Base-by-base conservation (phyloP, 768 basidiomycete species). In the Suillus weaverae region DNA sequence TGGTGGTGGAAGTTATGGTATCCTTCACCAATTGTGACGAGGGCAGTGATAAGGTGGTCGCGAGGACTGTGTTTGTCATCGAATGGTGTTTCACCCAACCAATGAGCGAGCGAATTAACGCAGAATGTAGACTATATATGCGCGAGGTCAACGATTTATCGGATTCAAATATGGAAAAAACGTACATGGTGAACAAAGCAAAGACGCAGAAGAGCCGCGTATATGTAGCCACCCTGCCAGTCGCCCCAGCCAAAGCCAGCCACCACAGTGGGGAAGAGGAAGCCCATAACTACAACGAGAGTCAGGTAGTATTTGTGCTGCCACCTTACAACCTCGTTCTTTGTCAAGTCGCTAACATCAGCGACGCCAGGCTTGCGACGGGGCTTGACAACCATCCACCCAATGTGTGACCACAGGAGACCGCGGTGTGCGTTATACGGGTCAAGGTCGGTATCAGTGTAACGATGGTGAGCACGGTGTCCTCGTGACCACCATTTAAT, bases 401-500 rank as follows among this genome's bases (percentile, higher is more conserved):
- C 92, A 64, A 96, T 82, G 71, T 97, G 95, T 0, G 93, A 90
- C 83, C 86, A 94, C 72, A 87, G 83, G 72, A 97, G 85, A 62
- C 95, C 95, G 70, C 90, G 88, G 77, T 94, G 91, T 8, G 95
- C 95, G 68, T 92, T 91, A 81, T 98, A 97, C 0, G 96, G 95
- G 79, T 97, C 95, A 67, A 98, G 90, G 62, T 95, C 93, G 72
- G 95, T 98, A 79, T 97, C 95, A 70, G 95, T 98, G 81, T 97
- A 97, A 50, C 95, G 87, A 74, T 97, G 96, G 77, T 97, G 96
- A 4, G 97, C 97, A 66, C 97, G 92, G 82, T 99, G 97, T 56
- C 96, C 96, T 61, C 97, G 87, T 26, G 90, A 90, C 97, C 97
- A 99, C 97, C 97, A 99, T 77, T 94, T 92, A 81, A 99, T 97